Base-by-base conservation (phyloP, 2,329 filamentous ascomycete genomes). In the Plenodomus lindquistii region DNA sequence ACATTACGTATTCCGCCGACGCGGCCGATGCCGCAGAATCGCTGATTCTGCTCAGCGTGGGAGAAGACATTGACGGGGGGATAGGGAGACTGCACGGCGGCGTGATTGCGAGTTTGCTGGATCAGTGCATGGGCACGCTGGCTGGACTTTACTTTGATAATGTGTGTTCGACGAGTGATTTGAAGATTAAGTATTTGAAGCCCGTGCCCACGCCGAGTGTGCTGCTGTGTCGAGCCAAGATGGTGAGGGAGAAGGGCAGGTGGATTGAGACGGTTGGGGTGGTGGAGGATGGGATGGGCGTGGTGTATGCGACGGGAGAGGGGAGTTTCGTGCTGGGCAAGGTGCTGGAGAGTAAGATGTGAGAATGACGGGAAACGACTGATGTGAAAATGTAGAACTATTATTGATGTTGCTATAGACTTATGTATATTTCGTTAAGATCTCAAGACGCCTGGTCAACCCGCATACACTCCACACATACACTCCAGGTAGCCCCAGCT, bases 111-210 rank as follows among this genome's bases (percentile, higher is more conserved):
- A 55, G 57, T 24, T 35, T 67, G 18, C 45, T 68, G 5, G 64
- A 66, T 49, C 59, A 65, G 16, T 55, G 55, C n/a, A 67, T 67
- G 59, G 60, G 65, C 16, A 45, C 36, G 8, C 37, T 63, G 35
- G 44, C 66, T 7, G 44, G 46, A 9, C 48, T 57, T 27, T 20
- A 31, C 5, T 60, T 59, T 40, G 45, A 53, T 24, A 52, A 52
- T 20, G 42, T 41, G 3, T 45, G 46, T 31, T 58, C 57, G 38
- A 68, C 62, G 9, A 51, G 50, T 11, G 58, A 68, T 37, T 36
- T 67, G 37, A 58, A 44, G 8, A 39, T 66, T 16, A 63, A 59
- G 47, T 67, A 63, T 34, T 59, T 59, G 54, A 59, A 55, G 37
- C 45, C 55, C 1, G 37, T 67, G 3, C 39, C n/a, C 3, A 67